Evolutionary conservation across 2,329 filamentous ascomycete genomes (phyloP).

Genomic region (Alternaria sp.): DNA sequence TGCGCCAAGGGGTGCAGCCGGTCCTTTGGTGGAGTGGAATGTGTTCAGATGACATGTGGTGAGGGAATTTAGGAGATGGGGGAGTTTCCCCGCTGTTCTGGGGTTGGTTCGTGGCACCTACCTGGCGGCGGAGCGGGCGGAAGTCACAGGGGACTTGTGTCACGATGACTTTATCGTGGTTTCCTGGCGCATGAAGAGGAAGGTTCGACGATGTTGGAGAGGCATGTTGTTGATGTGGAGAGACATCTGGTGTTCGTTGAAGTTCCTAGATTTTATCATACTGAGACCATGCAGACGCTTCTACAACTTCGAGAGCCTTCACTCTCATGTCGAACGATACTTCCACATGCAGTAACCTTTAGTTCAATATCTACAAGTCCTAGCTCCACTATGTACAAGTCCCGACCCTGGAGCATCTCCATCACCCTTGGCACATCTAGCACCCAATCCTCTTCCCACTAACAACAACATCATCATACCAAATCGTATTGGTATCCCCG

Average conservation of each 20-base stretch:
- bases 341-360: background rate
- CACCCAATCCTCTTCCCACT: slow-evolving; percentile 59
- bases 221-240: background rate
- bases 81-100: background rate
- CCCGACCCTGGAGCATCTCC: background rate
- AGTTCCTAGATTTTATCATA: background rate
- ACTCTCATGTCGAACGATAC: background rate
- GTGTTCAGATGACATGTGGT: background rate
- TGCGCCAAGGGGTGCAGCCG: background rate
- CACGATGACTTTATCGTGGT: background rate
- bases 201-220: background rate
- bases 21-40: background rate
- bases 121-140: background rate
- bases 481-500: slow-evolving; percentile 66
- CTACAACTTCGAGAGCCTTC: background rate
- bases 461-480: slow-evolving; percentile 66
- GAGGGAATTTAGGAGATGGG: background rate
- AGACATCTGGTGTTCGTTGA: background rate
- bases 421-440: slow-evolving; percentile 7
- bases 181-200: background rate
- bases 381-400: background rate
- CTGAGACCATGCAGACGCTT: background rate
- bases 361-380: background rate
- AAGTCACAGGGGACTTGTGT: background rate
- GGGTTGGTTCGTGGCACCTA: background rate